Evolutionary conservation across 441 rosid genomes (phyloP).

Genomic region (Gossypium trilobum): DNA sequence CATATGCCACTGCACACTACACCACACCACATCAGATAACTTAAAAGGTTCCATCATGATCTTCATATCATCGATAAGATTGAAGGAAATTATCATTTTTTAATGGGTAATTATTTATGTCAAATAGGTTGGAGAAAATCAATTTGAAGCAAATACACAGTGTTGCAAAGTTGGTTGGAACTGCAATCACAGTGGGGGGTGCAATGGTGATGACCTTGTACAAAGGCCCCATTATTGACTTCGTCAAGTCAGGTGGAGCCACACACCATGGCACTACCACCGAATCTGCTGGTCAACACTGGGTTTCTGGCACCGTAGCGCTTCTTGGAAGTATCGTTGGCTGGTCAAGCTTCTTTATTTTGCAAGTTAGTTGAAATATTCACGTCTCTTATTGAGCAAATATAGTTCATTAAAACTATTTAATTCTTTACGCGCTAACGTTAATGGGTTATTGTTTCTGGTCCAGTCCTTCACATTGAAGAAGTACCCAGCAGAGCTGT

Average conservation of each 20-base stretch:
- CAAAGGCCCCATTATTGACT: constrained; percentile 72
- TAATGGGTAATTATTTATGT: neutral
- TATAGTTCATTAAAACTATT: neutral
- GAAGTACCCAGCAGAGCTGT: constrained; percentile 75
- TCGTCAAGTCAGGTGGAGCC: constrained; percentile 32
- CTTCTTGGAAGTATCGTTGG: constrained; percentile 48
- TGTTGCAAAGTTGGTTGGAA: constrained; percentile 69
- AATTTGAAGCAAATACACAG: constrained; percentile 51
- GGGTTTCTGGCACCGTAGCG: constrained; percentile 63
- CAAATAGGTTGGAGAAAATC: constrained; percentile 55
- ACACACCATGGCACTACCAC: constrained; percentile 26
- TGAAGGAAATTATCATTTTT: neutral
- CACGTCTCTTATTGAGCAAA: neutral
- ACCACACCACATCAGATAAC: neutral
- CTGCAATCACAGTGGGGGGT: constrained; percentile 60
- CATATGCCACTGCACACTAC: neutral
- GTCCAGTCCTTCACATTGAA: constrained; percentile 67
- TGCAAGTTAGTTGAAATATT: constrained; percentile 45
- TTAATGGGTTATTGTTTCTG: neutral
- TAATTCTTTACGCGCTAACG: neutral
- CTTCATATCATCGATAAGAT: neutral
- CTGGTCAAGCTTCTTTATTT: constrained; percentile 77
- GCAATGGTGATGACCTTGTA: constrained; percentile 91
- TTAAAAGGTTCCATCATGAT: neutral
- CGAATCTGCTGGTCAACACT: constrained; percentile 36